Evolutionary conservation across 805 yeast genomes (phyloP).

Genomic region (Saturnispora sanitii): DNA sequence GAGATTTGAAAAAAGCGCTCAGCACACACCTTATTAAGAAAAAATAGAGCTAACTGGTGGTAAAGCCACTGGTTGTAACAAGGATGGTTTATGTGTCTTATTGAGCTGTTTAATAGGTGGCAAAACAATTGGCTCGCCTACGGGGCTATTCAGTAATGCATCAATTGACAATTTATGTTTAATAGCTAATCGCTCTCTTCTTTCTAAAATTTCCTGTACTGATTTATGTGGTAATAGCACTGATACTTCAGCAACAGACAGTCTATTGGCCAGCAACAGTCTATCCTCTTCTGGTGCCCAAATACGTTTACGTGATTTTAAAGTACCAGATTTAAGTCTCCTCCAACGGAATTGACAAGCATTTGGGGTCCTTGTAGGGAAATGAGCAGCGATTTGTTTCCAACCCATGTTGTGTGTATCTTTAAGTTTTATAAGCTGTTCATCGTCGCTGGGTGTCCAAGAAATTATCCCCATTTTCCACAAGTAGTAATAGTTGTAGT

Average conservation of each 20-base stretch:
- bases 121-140: not conserved
- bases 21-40: not conserved
- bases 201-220: not conserved
- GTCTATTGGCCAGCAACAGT: not conserved
- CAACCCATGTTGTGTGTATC: slow-evolving; percentile 79
- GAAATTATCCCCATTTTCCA: slow-evolving; percentile 19
- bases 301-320: slow-evolving; percentile 17
- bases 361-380: slow-evolving; percentile 72
- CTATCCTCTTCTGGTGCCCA: slow-evolving; percentile 6
- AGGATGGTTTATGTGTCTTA: not conserved
- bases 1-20: not conserved
- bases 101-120: not conserved
- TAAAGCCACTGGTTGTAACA: not conserved
- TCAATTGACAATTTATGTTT: slow-evolving; percentile 1
- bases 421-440: slow-evolving; percentile 60
- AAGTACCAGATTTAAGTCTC: slow-evolving; percentile 42
- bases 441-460: slow-evolving; percentile 76
- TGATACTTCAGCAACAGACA: slow-evolving; percentile 1
- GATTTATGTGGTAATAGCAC: slow-evolving; percentile 4
- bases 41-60: slow-evolving; percentile 1
- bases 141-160: not conserved
- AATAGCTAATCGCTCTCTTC: not conserved
- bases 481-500: not conserved
- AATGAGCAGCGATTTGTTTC: slow-evolving; percentile 78
- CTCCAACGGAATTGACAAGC: slow-evolving; percentile 91